Evolutionary conservation across 2,329 filamentous ascomycete species (phyloP).

Genomic region (Pyrenochaeta sp.): DNA sequence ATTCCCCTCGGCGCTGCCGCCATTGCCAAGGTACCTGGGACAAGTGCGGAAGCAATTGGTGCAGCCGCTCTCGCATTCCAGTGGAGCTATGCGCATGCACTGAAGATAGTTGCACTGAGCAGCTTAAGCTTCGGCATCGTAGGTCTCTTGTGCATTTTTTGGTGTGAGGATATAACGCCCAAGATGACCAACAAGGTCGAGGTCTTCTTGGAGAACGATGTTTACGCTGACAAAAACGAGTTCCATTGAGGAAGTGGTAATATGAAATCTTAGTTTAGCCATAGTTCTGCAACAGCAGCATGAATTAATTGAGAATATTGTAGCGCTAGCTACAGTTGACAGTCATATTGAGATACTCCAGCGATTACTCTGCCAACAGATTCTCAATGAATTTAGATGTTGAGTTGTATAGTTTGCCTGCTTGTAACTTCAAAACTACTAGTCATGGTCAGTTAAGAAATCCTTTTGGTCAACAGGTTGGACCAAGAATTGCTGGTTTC

Average conservation of each 20-base stretch:
- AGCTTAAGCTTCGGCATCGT: constrained; percentile 30
- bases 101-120: constrained; percentile 31
- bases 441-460: too few species aligned
- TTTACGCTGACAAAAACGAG: constrained; percentile 35
- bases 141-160: constrained; percentile 28
- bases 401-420: too few species aligned
- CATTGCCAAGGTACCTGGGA: constrained; percentile 27
- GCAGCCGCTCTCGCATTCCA: constrained; percentile 30
- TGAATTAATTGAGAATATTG: too few species aligned
- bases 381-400: too few species aligned
- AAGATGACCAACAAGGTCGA: constrained; percentile 42
- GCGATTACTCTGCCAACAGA: too few species aligned
- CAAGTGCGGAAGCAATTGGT: constrained; percentile 20
- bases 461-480: too few species aligned
- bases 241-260: constrained; percentile 18
- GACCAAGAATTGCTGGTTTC: too few species aligned
- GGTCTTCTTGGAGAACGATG: constrained; percentile 37
- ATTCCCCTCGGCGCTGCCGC: constrained; percentile 32
- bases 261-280: neutral
- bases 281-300: too few species aligned
- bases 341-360: too few species aligned
- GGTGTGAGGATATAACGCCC: constrained; percentile 29
- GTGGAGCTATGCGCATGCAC: constrained; percentile 31
- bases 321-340: too few species aligned
- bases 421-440: too few species aligned